Percentiles rank a stretch among this genome's conserved stretches.
Evolutionary conservation across 2,329 filamentous ascomycete species (phyloP).

Genomic region (Aspergillus pseudoglaucus): DNA sequence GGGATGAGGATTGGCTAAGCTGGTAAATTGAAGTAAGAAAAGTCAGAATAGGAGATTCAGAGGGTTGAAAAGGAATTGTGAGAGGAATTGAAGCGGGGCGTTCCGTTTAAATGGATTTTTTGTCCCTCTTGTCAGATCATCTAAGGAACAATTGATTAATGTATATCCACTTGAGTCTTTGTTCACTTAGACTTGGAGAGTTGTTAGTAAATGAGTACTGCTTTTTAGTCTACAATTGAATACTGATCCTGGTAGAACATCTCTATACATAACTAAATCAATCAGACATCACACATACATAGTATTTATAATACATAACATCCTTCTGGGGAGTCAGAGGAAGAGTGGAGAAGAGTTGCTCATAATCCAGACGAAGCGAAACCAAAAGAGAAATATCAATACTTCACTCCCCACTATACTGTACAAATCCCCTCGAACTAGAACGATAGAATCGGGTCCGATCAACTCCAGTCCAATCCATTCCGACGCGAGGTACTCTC

Average conservation of each 20-base stretch:
- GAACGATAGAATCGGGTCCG: background rate
- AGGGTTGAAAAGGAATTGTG: no score
- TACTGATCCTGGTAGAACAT: no score
- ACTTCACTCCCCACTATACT: background rate
- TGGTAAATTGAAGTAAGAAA: no score
- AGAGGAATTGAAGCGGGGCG: no score
- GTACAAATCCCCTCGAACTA: background rate
- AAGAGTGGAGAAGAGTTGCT: slow-evolving; percentile 16
- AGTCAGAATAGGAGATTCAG: no score
- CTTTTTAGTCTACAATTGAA: no score
- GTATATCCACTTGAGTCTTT: no score
- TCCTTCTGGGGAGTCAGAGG: slow-evolving; percentile 2
- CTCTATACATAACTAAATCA: background rate
- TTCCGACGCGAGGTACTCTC: background rate
- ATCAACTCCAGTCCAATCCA: background rate
- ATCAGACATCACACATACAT: slow-evolving; percentile 3
- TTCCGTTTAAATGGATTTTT: no score
- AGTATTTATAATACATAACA: slow-evolving; percentile 12
- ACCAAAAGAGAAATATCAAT: slow-evolving; percentile 1
- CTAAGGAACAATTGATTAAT: no score
- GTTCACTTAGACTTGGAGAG: no score
- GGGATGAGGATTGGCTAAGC: background rate
- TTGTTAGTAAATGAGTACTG: no score
- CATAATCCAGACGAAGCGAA: slow-evolving; percentile 5
- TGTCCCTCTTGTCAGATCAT: no score